phyloP scores from a whole-genome alignment of 148 eudicot species.

The Camellia lanceoleosa region DNA sequence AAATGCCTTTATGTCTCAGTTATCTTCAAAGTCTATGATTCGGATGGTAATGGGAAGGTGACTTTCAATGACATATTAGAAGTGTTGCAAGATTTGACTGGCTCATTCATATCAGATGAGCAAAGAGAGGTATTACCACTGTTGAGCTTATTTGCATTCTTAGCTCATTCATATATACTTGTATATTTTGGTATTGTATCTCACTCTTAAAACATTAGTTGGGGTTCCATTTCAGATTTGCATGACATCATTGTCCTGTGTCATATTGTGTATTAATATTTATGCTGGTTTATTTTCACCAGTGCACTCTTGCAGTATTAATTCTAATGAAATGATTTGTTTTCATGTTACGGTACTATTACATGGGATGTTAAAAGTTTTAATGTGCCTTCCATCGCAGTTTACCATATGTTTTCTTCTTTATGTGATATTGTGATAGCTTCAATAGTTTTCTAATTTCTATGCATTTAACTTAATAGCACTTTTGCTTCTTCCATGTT shows the following conservation, averaged over 20 bases:
- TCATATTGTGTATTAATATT: neutral
- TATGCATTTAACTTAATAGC: neutral
- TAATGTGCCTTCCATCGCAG: neutral
- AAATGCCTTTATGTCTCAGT: slow-evolving; percentile 38
- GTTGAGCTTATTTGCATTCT: slow-evolving; percentile 8
- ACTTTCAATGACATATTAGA: slow-evolving; percentile 68
- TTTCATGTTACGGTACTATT: neutral
- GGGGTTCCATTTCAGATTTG: neutral
- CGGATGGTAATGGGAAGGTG: slow-evolving; percentile 87
- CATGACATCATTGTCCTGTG: neutral
- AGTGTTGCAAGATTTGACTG: slow-evolving; percentile 78
- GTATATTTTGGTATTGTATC: neutral
- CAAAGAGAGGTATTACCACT: slow-evolving; percentile 75
- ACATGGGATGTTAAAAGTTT: neutral
- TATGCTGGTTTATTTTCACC: neutral
- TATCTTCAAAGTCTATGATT: slow-evolving; percentile 84
- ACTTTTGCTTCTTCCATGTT: neutral
- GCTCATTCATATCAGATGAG: slow-evolving; percentile 77
- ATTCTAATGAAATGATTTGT: neutral
- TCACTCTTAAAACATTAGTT: neutral
- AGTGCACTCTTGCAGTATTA: neutral
- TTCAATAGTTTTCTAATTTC: neutral
- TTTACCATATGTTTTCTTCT: neutral
- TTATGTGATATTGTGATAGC: neutral
- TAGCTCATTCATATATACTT: neutral